Conservation (phyloP, 2,329 filamentous ascomycete genomes). For the Beauveria caledonica region DNA sequence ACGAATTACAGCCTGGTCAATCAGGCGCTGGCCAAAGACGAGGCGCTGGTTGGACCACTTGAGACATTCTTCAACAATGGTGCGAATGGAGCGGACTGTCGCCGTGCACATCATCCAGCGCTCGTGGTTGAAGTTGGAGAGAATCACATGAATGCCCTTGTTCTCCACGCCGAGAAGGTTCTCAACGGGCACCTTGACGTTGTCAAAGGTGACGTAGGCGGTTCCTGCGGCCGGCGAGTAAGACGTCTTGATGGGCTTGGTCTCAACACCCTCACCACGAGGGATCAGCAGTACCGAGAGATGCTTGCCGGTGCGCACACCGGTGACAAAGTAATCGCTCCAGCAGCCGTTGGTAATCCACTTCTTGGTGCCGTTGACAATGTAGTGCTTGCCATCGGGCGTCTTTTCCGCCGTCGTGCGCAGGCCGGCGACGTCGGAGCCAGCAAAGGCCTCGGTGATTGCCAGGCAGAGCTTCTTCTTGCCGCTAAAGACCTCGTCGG, state of each 20-base stretch:
- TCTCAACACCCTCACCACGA: conserved; percentile 66
- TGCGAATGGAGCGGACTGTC: conserved; percentile 56
- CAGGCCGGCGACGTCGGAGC: conserved; percentile 68
- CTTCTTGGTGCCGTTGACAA: conserved; percentile 70
- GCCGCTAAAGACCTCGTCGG: conserved; percentile 65
- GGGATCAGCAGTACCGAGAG: conserved; percentile 71
- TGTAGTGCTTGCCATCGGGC: conserved; percentile 64
- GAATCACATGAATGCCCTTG: conserved; percentile 76
- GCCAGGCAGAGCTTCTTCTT: conserved; percentile 85
- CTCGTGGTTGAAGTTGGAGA: conserved; percentile 86
- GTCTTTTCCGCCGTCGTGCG: conserved; percentile 73
- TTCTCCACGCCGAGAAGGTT: conserved; percentile 75
- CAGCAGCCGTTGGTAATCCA: conserved; percentile 81
- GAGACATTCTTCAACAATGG: conserved; percentile 72
- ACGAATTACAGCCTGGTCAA: conserved; percentile 75
- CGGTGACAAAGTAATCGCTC: conserved; percentile 75
- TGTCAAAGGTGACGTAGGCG: conserved; percentile 72
- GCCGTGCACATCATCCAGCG: conserved; percentile 66
- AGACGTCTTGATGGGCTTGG: conserved; percentile 68
- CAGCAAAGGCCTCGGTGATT: conserved; percentile 83
- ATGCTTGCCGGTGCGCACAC: conserved; percentile 70
- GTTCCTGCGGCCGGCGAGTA: conserved; percentile 76
- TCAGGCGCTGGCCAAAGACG: conserved; percentile 74
- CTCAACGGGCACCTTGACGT: conserved; percentile 74
- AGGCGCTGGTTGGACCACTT: conserved; percentile 85